Evolutionary conservation across 495 filamentous ascomycete species (phyloP).

Genomic region (Beverwykella pulmonaria): DNA sequence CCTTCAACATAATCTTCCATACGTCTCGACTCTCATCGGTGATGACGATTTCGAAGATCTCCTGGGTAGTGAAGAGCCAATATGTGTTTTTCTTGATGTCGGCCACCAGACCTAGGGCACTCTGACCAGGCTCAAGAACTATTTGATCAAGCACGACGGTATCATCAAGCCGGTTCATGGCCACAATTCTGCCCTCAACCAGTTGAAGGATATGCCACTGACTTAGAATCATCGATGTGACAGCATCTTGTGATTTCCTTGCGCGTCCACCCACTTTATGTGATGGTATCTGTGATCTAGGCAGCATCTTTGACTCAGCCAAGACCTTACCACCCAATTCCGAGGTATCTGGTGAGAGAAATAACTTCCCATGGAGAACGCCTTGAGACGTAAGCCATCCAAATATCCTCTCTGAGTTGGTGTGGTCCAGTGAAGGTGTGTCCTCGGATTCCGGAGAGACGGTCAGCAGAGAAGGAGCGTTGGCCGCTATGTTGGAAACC

Average conservation of each 20-base stretch:
- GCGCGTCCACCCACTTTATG: constrained; percentile 66
- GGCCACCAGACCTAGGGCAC: constrained; percentile 75
- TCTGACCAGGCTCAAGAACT: constrained; percentile 79
- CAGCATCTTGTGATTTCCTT: constrained; percentile 65
- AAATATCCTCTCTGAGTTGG: constrained; percentile 68
- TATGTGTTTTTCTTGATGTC: constrained; percentile 93
- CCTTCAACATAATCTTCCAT: constrained; percentile 86
- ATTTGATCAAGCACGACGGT: constrained; percentile 81
- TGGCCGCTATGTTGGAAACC: constrained; percentile 55
- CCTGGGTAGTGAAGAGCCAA: constrained; percentile 88
- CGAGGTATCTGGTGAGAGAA: constrained; percentile 49
- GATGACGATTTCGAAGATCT: constrained; percentile 91
- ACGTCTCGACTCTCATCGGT: constrained; percentile 89
- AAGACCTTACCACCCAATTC: constrained; percentile 67
- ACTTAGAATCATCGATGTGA: constrained; percentile 80
- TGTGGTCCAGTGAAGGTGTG: constrained; percentile 48
- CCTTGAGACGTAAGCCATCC: constrained; percentile 90
- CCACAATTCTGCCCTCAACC: constrained; percentile 77
- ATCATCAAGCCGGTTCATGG: constrained; percentile 82
- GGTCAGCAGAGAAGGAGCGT: constrained; percentile 64
- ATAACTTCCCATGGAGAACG: constrained; percentile 80
- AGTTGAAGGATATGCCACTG: constrained; percentile 92
- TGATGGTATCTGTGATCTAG: constrained; percentile 66
- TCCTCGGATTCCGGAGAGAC: constrained; percentile 74
- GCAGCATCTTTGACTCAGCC: constrained; percentile 71